A percentile compares a stretch with the other conserved stretches of the same genome.
These are phyloP conservation scores for Ustanciosporium gigantosporum DNA, from an alignment of 1,284 basidiomycete genomes.

Conservation along the genomic window DNA sequence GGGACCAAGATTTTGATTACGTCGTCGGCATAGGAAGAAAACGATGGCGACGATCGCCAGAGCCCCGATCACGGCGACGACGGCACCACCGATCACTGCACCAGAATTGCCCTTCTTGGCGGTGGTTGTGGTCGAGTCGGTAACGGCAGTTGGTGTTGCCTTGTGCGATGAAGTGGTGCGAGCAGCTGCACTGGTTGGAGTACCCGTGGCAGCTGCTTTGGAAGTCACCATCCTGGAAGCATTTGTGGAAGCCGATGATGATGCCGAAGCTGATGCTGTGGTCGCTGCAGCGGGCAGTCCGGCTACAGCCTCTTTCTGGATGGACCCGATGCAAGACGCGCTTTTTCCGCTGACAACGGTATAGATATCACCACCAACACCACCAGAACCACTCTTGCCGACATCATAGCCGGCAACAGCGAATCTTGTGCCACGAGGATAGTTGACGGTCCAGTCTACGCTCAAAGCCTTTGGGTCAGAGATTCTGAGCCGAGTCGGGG, in stretches of 20 bases:
- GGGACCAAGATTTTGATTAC: constrained; percentile 9
- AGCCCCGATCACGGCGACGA: constrained; percentile 18
- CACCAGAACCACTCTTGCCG: constrained; percentile 22
- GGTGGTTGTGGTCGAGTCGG: neutral
- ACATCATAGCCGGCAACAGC: constrained; percentile 26
- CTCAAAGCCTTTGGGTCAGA: constrained; percentile 2
- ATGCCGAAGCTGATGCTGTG: constrained; percentile 7
- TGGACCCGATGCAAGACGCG: constrained; percentile 4
- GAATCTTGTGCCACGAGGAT: constrained; percentile 27
- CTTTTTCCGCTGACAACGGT: constrained; percentile 14
- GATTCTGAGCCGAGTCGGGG: constrained; percentile 16
- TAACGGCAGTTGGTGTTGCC: neutral
- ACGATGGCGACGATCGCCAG: constrained; percentile 4
- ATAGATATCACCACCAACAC: constrained; percentile 25
- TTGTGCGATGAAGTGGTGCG: neutral
- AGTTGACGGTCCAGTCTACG: constrained; percentile 37
- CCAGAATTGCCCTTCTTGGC: neutral
- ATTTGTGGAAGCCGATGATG: constrained; percentile 2
- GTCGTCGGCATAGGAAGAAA: constrained; percentile 7
- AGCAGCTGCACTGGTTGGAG: neutral
- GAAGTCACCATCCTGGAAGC: constrained; percentile 18
- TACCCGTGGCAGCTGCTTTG: neutral
- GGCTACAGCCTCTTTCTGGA: constrained; percentile 7
- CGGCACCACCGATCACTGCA: constrained; percentile 18
- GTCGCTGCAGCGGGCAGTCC: constrained; percentile 20